Evolutionary conservation across 2,329 filamentous ascomycete species (phyloP).

Genomic region (Fusarium xylarioides): DNA sequence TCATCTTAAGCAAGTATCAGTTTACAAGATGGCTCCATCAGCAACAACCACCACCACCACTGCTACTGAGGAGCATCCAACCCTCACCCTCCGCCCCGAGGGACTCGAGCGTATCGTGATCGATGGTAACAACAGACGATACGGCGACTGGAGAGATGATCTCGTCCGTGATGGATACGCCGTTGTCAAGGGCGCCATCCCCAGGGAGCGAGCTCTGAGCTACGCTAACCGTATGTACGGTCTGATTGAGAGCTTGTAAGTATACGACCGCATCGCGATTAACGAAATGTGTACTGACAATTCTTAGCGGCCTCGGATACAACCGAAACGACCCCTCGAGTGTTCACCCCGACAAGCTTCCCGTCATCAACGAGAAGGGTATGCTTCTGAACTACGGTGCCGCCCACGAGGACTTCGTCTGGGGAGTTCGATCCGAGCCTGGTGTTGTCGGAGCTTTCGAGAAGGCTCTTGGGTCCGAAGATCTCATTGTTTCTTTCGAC

Average conservation of each 20-base stretch:
- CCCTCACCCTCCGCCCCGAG: constrained; percentile 35
- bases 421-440: constrained; percentile 56
- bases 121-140: constrained; percentile 28
- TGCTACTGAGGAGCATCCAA: constrained; percentile 16
- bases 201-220: constrained; percentile 32
- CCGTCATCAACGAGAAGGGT: constrained; percentile 53
- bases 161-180: constrained; percentile 35
- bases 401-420: constrained; percentile 59
- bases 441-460: constrained; percentile 57
- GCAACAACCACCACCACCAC: constrained; percentile 8
- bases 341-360: constrained; percentile 36
- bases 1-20: not conserved
- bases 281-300: not conserved
- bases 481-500: constrained; percentile 59
- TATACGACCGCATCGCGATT: rapidly evolving
- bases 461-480: constrained; percentile 55
- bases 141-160: constrained; percentile 39
- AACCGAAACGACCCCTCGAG: constrained; percentile 30
- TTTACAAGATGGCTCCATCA: constrained; percentile 12
- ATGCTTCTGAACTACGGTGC: constrained; percentile 57
- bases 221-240: constrained; percentile 39
- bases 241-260: constrained; percentile 37
- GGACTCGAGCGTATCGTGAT: constrained; percentile 35
- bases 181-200: constrained; percentile 34
- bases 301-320: constrained; percentile 24